Evolutionary conservation across 2,329 filamentous ascomycete genomes (phyloP).

Genomic region (Chalara sp.): DNA sequence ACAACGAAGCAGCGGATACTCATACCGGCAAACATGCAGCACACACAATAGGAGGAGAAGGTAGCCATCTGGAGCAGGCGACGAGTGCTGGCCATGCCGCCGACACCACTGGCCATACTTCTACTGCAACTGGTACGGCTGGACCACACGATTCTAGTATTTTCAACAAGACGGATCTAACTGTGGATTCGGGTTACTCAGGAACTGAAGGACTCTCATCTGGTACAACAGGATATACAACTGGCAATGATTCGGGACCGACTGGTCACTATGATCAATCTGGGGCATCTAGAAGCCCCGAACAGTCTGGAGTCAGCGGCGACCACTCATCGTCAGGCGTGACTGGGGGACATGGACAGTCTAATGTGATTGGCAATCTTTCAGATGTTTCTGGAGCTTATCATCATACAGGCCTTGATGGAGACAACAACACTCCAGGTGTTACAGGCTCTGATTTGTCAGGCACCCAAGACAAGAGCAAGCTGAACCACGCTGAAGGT

Average conservation of each 20-base stretch:
- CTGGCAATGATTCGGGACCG: background rate
- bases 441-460: background rate
- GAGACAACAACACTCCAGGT: background rate
- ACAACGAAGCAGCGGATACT: background rate
- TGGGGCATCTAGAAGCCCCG: background rate
- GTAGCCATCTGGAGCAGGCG: background rate
- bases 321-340: background rate
- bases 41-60: background rate
- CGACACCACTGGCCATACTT: background rate
- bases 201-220: background rate
- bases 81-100: background rate
- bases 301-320: background rate
- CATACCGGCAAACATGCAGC: too few relatives aligned
- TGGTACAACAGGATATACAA: background rate
- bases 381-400: background rate
- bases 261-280: background rate
- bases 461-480: background rate
- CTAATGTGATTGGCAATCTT: too few relatives aligned
- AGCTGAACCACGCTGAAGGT: background rate
- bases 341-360: background rate
- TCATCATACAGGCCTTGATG: background rate
- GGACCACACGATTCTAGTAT: background rate
- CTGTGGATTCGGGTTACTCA: background rate
- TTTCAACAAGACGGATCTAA: background rate
- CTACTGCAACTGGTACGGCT: background rate